These are phyloP conservation scores for Zasmidium cellare DNA, from an alignment of 2,329 filamentous ascomycete genomes.

Conservation along the genomic window DNA sequence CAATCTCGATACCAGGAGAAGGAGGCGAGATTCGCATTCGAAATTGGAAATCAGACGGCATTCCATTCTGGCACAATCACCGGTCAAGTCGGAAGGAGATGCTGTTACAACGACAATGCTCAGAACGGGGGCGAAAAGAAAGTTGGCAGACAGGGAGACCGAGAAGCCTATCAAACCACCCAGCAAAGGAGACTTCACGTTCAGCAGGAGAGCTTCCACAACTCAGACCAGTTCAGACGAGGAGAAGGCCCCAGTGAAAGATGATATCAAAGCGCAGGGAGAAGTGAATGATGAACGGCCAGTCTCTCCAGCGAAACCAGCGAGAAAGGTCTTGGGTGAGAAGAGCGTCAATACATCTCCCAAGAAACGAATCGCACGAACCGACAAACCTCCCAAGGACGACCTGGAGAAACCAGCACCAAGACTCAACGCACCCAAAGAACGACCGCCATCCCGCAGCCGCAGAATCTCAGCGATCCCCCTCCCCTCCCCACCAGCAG, in stretches of 20 bases:
- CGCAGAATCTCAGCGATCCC: constrained; percentile 23
- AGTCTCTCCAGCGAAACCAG: constrained; percentile 15
- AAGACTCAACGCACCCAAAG: constrained; percentile 12
- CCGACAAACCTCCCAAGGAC: constrained; percentile 15
- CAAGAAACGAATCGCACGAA: constrained; percentile 26
- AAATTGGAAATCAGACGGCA: constrained; percentile 43
- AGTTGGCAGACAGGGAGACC: constrained; percentile 56
- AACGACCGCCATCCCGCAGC: constrained; percentile 30
- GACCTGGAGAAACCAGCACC: constrained; percentile 21
- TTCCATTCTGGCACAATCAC: constrained; percentile 44
- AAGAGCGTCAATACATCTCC: constrained; percentile 42
- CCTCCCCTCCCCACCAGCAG: constrained; percentile 18
- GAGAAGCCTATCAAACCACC: constrained; percentile 39
- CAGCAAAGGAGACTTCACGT: constrained; percentile 47
- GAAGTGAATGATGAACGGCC: constrained; percentile 12
- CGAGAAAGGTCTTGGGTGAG: constrained; percentile 41
- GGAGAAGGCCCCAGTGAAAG: constrained; percentile 1
- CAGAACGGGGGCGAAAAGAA: constrained; percentile 57
- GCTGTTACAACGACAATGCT: constrained; percentile 35
- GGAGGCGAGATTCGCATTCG: constrained; percentile 50
- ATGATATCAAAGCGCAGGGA: constrained; percentile 7
- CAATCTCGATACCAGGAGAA: constrained; percentile 55
- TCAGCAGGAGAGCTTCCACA: constrained; percentile 41
- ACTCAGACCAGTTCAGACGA: constrained; percentile 10
- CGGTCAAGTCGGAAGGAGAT: constrained; percentile 37